phyloP scores from a whole-genome alignment of 2,329 filamentous ascomycete species.

The Calonectria hawksworthii region DNA sequence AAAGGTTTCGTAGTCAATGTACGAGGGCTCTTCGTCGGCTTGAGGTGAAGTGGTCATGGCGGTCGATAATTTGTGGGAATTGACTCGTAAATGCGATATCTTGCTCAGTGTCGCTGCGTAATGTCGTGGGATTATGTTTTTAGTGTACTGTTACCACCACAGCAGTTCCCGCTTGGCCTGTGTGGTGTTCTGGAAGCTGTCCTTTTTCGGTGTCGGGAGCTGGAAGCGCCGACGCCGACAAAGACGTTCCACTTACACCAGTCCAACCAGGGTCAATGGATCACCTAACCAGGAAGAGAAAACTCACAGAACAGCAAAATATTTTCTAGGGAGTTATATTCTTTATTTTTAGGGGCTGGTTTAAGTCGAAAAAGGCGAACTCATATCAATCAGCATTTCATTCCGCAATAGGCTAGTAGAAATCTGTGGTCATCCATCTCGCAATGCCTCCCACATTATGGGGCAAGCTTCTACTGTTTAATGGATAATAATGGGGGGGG shows the following conservation, averaged over 20 bases:
- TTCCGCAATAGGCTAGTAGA: background rate
- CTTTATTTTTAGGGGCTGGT: background rate
- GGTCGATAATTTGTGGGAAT: background rate
- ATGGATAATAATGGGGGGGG: background rate
- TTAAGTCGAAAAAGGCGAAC: background rate
- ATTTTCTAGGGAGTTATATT: background rate
- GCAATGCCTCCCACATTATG: background rate
- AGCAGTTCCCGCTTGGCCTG: conserved; percentile 16
- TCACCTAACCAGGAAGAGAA: background rate
- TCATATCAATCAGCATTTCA: background rate
- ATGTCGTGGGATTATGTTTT: conserved; percentile 20
- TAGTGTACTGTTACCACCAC: conserved; percentile 16
- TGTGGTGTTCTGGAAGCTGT: conserved; percentile 46
- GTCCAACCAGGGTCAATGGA: background rate
- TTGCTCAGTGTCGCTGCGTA: conserved; percentile 15
- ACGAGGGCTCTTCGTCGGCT: conserved; percentile 75
- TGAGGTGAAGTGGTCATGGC: conserved; percentile 28
- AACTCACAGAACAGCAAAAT: background rate
- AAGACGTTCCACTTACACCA: background rate
- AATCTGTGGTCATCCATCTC: background rate
- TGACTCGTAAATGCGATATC: background rate
- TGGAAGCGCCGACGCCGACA: conserved; percentile 21
- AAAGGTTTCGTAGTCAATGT: conserved; percentile 96
- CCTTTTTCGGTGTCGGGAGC: conserved; percentile 43
- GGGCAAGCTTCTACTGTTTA: background rate